These are phyloP conservation scores for Pseudomicrostroma phylloplanum DNA, from an alignment of 1,284 basidiomycete species.

Conservation along the genomic window DNA sequence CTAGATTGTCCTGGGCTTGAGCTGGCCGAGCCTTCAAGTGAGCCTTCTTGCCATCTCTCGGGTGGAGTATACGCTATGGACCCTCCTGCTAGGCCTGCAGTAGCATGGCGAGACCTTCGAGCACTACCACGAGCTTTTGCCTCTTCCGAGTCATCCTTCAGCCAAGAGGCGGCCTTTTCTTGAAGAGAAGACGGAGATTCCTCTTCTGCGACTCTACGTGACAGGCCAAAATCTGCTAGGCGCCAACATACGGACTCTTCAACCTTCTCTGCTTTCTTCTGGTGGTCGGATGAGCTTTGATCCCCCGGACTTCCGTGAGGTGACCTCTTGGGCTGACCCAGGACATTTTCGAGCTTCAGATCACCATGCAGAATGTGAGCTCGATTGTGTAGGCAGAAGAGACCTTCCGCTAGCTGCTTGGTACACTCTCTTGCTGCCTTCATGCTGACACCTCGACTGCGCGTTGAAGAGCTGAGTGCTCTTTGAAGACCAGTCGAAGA, in stretches of 20 bases:
- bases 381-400: conserved; percentile 76
- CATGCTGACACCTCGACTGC: conserved; percentile 36
- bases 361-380: conserved; percentile 59
- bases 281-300: not conserved
- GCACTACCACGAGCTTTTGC: not conserved
- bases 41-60: conserved; percentile 18
- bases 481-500: conserved; percentile 17
- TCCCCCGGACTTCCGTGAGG: not conserved
- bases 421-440: conserved; percentile 73
- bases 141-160: not conserved
- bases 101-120: not conserved
- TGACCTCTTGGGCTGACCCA: conserved; percentile 50
- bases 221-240: conserved; percentile 74
- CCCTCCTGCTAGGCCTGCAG: conserved; percentile 19
- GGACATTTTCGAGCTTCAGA: conserved; percentile 92
- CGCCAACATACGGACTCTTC: conserved; percentile 35
- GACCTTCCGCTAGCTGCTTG: conserved; percentile 76
- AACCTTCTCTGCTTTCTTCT: not conserved
- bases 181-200: not conserved
- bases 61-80: conserved; percentile 39
- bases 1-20: not conserved
- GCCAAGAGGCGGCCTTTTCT: not conserved
- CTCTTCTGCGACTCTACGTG: conserved; percentile 41
- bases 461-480: conserved; percentile 15
- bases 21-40: conserved; percentile 6